phyloP scores from a whole-genome alignment of 164 flowering plant species.

The Tinospora cordifolia region DNA sequence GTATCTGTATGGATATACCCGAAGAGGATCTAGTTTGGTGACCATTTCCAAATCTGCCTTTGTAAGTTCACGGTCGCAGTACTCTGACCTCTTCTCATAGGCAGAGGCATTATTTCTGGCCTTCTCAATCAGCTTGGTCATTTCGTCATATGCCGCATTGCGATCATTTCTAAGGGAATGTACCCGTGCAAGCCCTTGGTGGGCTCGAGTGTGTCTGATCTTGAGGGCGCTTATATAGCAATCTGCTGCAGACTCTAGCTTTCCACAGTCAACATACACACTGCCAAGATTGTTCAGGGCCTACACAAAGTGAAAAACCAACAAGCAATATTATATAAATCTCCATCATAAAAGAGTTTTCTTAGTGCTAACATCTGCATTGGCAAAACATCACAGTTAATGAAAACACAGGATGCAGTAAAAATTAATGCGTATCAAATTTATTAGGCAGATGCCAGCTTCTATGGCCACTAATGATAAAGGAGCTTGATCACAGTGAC shows the following conservation, averaged over 20 bases:
- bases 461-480: too few species aligned
- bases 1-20: conserved; percentile 94
- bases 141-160: conserved; percentile 78
- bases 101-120: conserved; percentile 93
- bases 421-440: too few species aligned
- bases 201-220: conserved; percentile 89
- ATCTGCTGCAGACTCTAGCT: conserved; percentile 80
- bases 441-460: too few species aligned
- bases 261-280: conserved; percentile 76
- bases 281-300: conserved; percentile 98
- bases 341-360: too few species aligned
- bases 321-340: not conserved
- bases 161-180: conserved; percentile 68
- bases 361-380: not conserved
- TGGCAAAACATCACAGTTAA: not conserved
- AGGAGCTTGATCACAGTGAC: too few species aligned
- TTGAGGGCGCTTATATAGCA: conserved; percentile 92
- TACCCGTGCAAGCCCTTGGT: conserved; percentile 97
- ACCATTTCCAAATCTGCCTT: conserved; percentile 91
- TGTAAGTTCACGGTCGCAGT: conserved; percentile 81
- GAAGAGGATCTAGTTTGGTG: conserved; percentile 81
- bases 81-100: conserved; percentile 96
- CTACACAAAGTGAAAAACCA: conserved; percentile 31
- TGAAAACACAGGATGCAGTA: too few species aligned
- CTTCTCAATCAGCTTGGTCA: conserved; percentile 86